phyloP scores from a whole-genome alignment of 495 filamentous ascomycete genomes.

The Trichoderma parareesei region DNA sequence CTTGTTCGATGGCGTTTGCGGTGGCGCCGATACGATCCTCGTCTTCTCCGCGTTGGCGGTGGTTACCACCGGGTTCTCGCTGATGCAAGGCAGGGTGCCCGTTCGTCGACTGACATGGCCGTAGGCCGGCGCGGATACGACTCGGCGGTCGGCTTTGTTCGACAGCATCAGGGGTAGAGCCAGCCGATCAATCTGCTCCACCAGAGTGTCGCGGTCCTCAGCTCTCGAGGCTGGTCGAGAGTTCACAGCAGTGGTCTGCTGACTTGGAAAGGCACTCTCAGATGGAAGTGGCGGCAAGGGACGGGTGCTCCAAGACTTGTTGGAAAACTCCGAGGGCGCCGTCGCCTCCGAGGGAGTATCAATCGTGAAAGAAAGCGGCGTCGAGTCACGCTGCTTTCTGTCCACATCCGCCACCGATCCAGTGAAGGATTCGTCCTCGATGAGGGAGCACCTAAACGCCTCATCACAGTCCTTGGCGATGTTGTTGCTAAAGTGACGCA shows the following conservation, averaged over 20 bases:
- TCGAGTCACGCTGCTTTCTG: constrained; percentile 17
- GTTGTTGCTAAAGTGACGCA: constrained; percentile 38
- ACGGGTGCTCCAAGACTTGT: constrained; percentile 27
- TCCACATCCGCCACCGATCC: constrained; percentile 12
- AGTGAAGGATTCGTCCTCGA: constrained; percentile 24
- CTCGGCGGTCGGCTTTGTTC: constrained; percentile 27
- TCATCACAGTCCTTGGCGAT: constrained; percentile 52
- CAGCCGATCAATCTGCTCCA: constrained; percentile 9
- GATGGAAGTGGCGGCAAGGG: constrained; percentile 47
- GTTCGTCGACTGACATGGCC: constrained; percentile 27
- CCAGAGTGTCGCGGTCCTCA: neutral
- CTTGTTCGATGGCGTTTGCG: constrained; percentile 22
- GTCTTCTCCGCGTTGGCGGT: constrained; percentile 20
- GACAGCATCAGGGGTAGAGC: constrained; percentile 2
- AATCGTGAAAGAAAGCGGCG: constrained; percentile 19
- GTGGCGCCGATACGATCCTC: constrained; percentile 24
- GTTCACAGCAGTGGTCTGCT: neutral
- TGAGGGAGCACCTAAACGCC: constrained; percentile 69
- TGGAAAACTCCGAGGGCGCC: constrained; percentile 5
- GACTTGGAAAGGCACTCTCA: constrained; percentile 21
- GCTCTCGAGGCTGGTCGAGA: neutral
- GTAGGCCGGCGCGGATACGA: constrained; percentile 49
- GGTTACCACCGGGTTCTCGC: constrained; percentile 25
- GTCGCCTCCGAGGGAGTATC: neutral
- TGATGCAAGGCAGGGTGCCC: constrained; percentile 43